These are phyloP conservation scores for Termitomyces sp. DNA, from an alignment of 768 basidiomycete genomes.

Conservation along the genomic window DNA sequence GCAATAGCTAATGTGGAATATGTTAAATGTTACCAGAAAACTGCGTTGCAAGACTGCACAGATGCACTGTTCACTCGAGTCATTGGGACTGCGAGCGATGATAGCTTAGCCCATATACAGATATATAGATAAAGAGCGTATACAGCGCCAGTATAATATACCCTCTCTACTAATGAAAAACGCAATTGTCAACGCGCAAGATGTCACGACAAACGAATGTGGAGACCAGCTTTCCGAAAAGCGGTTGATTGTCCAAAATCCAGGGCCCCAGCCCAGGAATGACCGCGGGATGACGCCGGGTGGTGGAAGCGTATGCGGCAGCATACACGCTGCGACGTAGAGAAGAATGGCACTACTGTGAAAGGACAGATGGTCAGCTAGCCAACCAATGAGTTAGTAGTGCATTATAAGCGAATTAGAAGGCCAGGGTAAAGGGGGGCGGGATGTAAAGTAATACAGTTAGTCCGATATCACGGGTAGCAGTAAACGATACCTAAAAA, in stretches of 20 bases:
- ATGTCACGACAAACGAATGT: conserved; percentile 7
- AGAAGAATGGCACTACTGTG: conserved; percentile 10
- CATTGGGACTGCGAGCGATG: not conserved
- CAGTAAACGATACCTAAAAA: conserved; percentile 12
- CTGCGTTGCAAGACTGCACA: too few species aligned
- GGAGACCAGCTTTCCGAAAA: conserved; percentile 5
- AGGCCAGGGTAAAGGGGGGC: not conserved
- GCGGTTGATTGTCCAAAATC: not conserved
- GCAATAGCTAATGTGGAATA: too few species aligned
- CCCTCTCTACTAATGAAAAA: not conserved
- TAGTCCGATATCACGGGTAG: not conserved
- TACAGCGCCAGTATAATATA: not conserved
- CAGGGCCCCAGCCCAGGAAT: conserved; percentile 9
- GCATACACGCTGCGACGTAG: conserved; percentile 3
- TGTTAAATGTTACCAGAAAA: too few species aligned
- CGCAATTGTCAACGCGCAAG: not conserved
- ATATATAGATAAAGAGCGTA: not conserved
- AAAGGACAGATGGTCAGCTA: conserved; percentile 4
- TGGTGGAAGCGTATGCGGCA: not conserved
- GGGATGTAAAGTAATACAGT: conserved; percentile 8
- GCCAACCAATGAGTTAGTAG: conserved; percentile 10
- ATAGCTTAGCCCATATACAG: too few species aligned
- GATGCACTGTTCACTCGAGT: too few species aligned
- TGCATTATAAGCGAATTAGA: conserved; percentile 11
- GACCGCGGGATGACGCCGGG: not conserved